A percentile compares a stretch with the other conserved stretches of the same genome.
phyloP scores from a whole-genome alignment of 352 stramenopile genomes.

The Thraustochytrium sp. region DNA sequence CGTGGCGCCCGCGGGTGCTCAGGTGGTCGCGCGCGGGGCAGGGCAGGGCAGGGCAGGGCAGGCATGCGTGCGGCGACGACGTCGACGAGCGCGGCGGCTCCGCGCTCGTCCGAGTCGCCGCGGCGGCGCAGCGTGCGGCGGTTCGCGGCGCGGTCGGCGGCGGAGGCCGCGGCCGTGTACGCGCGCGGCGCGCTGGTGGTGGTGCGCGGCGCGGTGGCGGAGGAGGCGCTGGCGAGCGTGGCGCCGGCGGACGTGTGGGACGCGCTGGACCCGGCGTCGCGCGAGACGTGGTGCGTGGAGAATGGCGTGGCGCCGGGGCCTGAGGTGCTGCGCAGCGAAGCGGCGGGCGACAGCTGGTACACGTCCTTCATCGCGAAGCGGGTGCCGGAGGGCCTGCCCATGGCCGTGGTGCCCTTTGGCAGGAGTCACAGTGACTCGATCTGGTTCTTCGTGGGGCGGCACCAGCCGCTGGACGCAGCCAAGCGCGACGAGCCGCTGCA shows the following conservation, averaged over 20 bases:
- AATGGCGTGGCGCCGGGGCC: not conserved
- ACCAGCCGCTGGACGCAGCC: conserved; percentile 43
- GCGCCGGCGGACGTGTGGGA: not conserved
- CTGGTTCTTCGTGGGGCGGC: conserved; percentile 54
- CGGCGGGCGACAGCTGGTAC: conserved; percentile 54
- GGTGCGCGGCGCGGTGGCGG: not conserved
- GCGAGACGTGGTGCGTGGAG: conserved; percentile 21
- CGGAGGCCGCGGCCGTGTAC: not conserved
- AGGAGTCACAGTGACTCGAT: conserved; percentile 42
- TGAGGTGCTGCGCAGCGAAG: not conserved
- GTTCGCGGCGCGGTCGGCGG: not conserved
- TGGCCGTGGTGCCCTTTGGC: conserved; percentile 61
- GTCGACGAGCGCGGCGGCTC: too few relatives aligned
- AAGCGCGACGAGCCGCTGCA: conserved; percentile 45
- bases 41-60: too few relatives aligned
- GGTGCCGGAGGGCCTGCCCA: conserved; percentile 55
- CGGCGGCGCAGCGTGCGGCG: not conserved
- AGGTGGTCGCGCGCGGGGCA: too few relatives aligned
- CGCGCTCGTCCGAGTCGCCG: too few relatives aligned
- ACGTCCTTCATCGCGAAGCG: conserved; percentile 66
- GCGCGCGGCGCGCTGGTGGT: not conserved
- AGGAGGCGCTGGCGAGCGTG: not conserved
- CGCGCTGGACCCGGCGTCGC: not conserved
- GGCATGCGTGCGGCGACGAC: too few relatives aligned
- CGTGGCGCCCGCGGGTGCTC: too few relatives aligned